A percentile compares a stretch with the other conserved stretches of the same genome.
phyloP scores from a whole-genome alignment of 495 filamentous ascomycete species.

The Aspergillus sclerotiicarbonarius region DNA sequence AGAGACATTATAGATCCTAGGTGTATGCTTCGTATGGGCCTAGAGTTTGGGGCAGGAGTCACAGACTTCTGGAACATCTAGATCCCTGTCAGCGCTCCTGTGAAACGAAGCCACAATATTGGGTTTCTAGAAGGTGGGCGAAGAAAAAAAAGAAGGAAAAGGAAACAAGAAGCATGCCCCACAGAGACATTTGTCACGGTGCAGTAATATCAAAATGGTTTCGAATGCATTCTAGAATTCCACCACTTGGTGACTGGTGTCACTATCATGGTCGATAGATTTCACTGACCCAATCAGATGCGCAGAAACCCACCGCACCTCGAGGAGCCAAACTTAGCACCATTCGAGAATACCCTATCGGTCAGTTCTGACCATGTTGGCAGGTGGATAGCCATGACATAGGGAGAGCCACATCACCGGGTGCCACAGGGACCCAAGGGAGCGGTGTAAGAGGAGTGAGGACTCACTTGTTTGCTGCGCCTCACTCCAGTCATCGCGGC shows the following conservation, averaged over 20 bases:
- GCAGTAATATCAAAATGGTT: not conserved
- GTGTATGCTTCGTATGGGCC: not conserved
- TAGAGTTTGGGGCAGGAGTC: not conserved
- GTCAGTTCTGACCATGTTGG: slow-evolving; percentile 21
- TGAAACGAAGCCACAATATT: slow-evolving; percentile 1
- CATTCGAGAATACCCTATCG: slow-evolving; percentile 19
- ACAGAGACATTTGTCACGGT: not conserved
- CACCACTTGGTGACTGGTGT: not conserved
- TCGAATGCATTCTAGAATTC: not conserved
- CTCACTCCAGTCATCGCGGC: slow-evolving; percentile 13
- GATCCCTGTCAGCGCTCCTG: not conserved
- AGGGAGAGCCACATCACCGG: not conserved
- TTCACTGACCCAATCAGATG: slow-evolving; percentile 12
- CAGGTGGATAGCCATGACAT: slow-evolving; percentile 14
- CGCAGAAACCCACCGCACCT: slow-evolving; percentile 13
- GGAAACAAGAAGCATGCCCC: not conserved
- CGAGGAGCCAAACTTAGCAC: slow-evolving; percentile 6
- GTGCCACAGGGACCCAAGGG: not conserved
- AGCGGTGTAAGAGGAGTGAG: slow-evolving; percentile 25
- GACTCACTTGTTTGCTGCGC: slow-evolving; percentile 21
- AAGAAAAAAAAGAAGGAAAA: not conserved
- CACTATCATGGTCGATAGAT: no score
- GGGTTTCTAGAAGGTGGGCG: not conserved
- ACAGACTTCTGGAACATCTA: not conserved
- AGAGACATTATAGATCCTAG: not conserved